Conservation (phyloP, 2,329 filamentous ascomycete species). For the Endoconidiophora polonica region DNA sequence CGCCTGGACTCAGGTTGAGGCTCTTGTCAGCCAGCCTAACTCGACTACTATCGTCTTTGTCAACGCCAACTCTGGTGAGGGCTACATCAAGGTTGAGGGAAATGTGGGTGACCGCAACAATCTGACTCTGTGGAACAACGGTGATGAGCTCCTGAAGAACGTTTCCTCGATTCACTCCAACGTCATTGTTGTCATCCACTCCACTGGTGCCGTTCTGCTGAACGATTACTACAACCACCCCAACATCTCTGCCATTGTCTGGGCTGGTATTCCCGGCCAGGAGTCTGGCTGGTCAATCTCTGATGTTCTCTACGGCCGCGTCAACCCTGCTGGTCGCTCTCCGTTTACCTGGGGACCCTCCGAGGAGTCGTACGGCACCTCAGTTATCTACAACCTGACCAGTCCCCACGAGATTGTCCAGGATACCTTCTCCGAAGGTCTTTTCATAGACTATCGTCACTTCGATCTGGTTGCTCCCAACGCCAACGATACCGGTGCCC, state of each 20-base stretch:
- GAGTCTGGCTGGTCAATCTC: conserved; percentile 66
- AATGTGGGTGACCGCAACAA: conserved; percentile 87
- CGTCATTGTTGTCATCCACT: conserved; percentile 85
- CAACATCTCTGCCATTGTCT: conserved; percentile 72
- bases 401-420: conserved; percentile 52
- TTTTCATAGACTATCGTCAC: conserved; percentile 55
- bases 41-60: conserved; percentile 73
- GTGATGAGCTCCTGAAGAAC: conserved; percentile 65
- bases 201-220: conserved; percentile 61
- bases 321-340: conserved; percentile 60
- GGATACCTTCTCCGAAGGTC: conserved; percentile 56
- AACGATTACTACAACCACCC: conserved; percentile 56
- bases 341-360: conserved; percentile 66
- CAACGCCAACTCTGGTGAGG: conserved; percentile 75
- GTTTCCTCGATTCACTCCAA: conserved; percentile 67
- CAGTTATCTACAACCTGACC: conserved; percentile 52
- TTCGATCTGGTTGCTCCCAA: conserved; percentile 44
- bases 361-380: conserved; percentile 49
- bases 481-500: conserved; percentile 32
- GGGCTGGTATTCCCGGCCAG: conserved; percentile 68
- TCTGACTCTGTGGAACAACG: conserved; percentile 72
- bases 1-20: conserved; percentile 42
- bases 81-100: conserved; percentile 65
- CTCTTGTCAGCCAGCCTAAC: conserved; percentile 42
- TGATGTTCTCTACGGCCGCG: conserved; percentile 68